These are phyloP conservation scores for Podospora australis DNA, from an alignment of 495 filamentous ascomycete genomes.

Conservation along the genomic window DNA sequence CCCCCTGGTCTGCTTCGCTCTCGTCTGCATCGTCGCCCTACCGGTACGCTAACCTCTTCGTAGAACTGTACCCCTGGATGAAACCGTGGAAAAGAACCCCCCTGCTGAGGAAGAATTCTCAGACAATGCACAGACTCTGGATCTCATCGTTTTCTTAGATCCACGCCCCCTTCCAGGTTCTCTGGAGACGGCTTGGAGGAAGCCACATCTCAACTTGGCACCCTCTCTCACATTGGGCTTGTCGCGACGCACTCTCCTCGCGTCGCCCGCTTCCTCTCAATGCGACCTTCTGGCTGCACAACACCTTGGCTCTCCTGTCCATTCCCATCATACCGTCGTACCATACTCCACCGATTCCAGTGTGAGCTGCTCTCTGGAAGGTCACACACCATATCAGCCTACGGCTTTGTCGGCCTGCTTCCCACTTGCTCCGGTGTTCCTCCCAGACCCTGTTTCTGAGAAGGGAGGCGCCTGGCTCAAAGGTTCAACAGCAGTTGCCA, in stretches of 20 bases:
- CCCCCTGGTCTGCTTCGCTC: slow-evolving; percentile 9
- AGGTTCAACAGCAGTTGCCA: slow-evolving; percentile 10
- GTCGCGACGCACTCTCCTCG: slow-evolving; percentile 18
- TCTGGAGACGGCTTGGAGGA: slow-evolving; percentile 10
- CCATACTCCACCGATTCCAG: slow-evolving; percentile 24
- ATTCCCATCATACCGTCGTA: slow-evolving; percentile 21
- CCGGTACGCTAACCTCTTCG: slow-evolving; percentile 6
- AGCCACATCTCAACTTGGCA: neutral
- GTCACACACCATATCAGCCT: slow-evolving; percentile 41
- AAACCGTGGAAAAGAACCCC: slow-evolving; percentile 17
- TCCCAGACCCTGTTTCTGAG: slow-evolving; percentile 12
- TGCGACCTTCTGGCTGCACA: slow-evolving; percentile 26
- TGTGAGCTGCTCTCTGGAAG: slow-evolving; percentile 14
- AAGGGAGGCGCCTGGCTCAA: too few species aligned
- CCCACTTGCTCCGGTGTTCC: slow-evolving; percentile 24
- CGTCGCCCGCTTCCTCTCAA: slow-evolving; percentile 17
- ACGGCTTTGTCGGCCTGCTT: slow-evolving; percentile 44
- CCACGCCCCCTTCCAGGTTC: slow-evolving; percentile 23
- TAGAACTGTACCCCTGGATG: slow-evolving; percentile 20
- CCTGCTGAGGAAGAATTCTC: slow-evolving; percentile 15
- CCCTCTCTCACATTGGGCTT: too few species aligned
- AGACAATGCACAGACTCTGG: slow-evolving; percentile 20
- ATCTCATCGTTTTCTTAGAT: slow-evolving; percentile 15
- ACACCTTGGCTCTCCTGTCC: slow-evolving; percentile 23
- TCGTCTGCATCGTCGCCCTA: slow-evolving; percentile 5